Base-by-base conservation (phyloP, 768 basidiomycete species). In the Rhodocollybia butyracea region DNA sequence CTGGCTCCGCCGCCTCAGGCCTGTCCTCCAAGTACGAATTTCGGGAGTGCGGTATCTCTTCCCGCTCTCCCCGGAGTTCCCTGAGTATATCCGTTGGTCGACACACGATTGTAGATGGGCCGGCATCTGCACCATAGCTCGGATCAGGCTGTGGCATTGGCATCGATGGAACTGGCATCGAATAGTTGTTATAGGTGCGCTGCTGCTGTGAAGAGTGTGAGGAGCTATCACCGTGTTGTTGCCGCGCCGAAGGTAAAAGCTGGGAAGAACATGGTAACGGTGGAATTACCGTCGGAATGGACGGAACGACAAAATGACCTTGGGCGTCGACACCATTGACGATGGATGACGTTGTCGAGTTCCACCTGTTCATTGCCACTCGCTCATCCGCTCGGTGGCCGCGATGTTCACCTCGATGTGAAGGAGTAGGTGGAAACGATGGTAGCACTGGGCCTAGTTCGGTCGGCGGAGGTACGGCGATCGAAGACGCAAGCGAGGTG, bases 71-170 rank as follows among this genome's bases (percentile, higher is more conserved):
- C 19, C 24, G 39, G 7, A 50, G 22, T 10, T 50, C 48, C 13
- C 34, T 31, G 3, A 50, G 13, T 22, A 50, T 27, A 36, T 50
- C 48, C 13, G 48, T 50, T 5, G 48, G 48, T 22, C 48, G 34
- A n/a, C 48, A 34, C 15, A 39, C 48, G 22, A 50, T 38, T 22
- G 11, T 29, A 24, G 48, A 50, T 3, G 48, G 48, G 17, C 48
- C 48, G 24, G 48, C 48, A 15, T 34, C 27, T 4, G 7, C 15
- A 40, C 22, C 22, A 26, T 50, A 48, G n/a, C 34, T 36, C 4
- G 34, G 36, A 22, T 50, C 48, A 6, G 48, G 32, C 32, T 50
- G 32, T n/a, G 48, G 48, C 48, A 50, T 50, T 13, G 39, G 17
- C 39, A n/a, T 40, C 39, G 39, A 17, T 17, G 15, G 39, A 40